Base-by-base conservation (phyloP, 257 asterid species). In the Lycium barbarum region DNA sequence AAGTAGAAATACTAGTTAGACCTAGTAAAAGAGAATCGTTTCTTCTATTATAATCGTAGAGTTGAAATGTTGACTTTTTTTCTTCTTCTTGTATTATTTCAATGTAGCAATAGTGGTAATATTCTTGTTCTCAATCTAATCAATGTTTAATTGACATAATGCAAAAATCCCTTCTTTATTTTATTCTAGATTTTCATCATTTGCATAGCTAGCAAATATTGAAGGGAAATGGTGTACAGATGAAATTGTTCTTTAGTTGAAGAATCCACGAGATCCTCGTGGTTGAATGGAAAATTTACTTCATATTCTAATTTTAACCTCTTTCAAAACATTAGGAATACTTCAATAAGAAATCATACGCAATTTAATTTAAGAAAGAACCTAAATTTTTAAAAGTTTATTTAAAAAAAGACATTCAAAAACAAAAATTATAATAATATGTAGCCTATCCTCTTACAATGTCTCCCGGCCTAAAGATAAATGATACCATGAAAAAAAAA, bases 1-100 rank as follows among this genome's bases (percentile, higher is more conserved):
- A 55, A 57, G 33, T 74, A 73, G 79, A 33, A 88, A 49, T 62
- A 74, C 49, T 49, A 66, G 81, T 61, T 51, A 66, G 87, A 79
- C 87, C 73, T 22, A 49, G 80, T 47, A 51, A 61, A 57, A 81
- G 61, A 40, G 74, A 84, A 83, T 86, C 68, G 66, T 85, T 45
- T 72, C 74, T 4, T 59, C 9, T 53, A 43, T 20, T 53, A 43
- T 20, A 66, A 53, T 53, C 53, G 26, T 78, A 71, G 15, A 63
- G 73, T 83, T 38, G 70, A 73, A 79, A 84, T 81, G 40, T 86
- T 88, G 88, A 89, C 89, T 87, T 79, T 35, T 61, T 11, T 81
- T 22, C 13, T 55, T 7, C 2, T 53, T 62, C 36, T 68, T 49
- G 57, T 79, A 71, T 33, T 61, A 63, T 47, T 45, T 10, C 43